These are phyloP conservation scores for Corymbia maculata DNA, from an alignment of 345 rosid genomes.

Conservation along the genomic window DNA sequence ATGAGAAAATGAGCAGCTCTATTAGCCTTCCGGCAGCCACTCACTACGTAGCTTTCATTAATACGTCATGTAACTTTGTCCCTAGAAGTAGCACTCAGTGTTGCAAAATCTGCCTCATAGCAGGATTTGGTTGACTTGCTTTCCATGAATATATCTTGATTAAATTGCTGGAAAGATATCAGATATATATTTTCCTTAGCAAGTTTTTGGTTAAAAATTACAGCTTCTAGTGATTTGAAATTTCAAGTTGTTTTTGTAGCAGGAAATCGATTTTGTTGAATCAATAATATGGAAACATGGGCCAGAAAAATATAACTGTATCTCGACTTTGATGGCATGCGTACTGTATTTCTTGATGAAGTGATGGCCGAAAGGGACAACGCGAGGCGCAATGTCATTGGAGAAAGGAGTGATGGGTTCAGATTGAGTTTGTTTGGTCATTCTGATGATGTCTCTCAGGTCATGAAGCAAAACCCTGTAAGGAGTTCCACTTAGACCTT, in stretches of 20 bases:
- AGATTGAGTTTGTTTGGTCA: too few relatives aligned
- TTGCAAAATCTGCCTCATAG: background rate
- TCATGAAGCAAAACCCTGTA: too few relatives aligned
- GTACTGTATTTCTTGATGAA: background rate
- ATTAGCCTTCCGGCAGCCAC: accelerated
- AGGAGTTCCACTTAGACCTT: too few relatives aligned
- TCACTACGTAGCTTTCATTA: background rate
- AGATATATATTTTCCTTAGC: background rate
- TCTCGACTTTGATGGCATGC: background rate
- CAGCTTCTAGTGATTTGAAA: background rate
- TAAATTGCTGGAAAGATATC: background rate
- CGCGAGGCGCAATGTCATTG: background rate
- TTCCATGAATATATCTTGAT: background rate
- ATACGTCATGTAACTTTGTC: background rate
- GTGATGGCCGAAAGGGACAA: background rate
- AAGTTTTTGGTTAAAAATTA: background rate
- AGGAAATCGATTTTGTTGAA: accelerated
- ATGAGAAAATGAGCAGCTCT: background rate
- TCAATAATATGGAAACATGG: accelerated
- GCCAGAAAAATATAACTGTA: background rate
- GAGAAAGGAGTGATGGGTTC: too few relatives aligned
- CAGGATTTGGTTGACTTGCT: background rate
- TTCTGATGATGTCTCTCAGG: too few relatives aligned
- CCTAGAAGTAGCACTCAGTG: background rate
- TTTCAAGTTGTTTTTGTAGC: background rate